These are phyloP conservation scores for Lunularia cruciata DNA, from an alignment of 225 moss, liverwort and hornwort genomes.

Conservation along the genomic window DNA sequence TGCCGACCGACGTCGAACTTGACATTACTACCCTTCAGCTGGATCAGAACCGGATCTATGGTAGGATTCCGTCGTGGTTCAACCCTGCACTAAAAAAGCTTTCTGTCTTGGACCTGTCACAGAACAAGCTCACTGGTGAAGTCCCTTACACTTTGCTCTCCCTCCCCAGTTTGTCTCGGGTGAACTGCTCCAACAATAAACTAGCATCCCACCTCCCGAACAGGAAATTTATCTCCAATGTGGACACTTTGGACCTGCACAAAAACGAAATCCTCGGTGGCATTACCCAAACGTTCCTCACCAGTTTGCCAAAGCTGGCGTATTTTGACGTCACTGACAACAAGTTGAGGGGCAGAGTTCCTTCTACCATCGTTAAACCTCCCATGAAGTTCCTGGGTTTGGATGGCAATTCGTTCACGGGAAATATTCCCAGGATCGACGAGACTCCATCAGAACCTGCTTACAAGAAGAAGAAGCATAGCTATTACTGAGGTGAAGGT, in stretches of 20 bases:
- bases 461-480: constrained; percentile 4
- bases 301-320: constrained; percentile 9
- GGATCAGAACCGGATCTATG: constrained; percentile 61
- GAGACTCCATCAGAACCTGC: neutral
- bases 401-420: constrained; percentile 33
- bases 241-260: constrained; percentile 36
- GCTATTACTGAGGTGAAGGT: neutral
- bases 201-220: constrained; percentile 26
- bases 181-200: constrained; percentile 37
- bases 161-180: constrained; percentile 22
- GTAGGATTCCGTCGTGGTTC: constrained; percentile 56
- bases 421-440: neutral
- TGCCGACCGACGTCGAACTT: constrained; percentile 18
- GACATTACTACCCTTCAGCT: constrained; percentile 52
- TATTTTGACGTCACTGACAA: constrained; percentile 41
- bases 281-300: constrained; percentile 31
- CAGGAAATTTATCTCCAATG: constrained; percentile 5
- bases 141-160: constrained; percentile 27
- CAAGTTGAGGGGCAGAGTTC: constrained; percentile 36
- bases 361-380: constrained; percentile 28
- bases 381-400: constrained; percentile 25
- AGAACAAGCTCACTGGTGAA: constrained; percentile 28
- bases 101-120: constrained; percentile 25
- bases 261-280: constrained; percentile 33
- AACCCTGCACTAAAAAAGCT: constrained; percentile 15